Conservation (phyloP, 345 rosid species). For the Camelina sativa region DNA sequence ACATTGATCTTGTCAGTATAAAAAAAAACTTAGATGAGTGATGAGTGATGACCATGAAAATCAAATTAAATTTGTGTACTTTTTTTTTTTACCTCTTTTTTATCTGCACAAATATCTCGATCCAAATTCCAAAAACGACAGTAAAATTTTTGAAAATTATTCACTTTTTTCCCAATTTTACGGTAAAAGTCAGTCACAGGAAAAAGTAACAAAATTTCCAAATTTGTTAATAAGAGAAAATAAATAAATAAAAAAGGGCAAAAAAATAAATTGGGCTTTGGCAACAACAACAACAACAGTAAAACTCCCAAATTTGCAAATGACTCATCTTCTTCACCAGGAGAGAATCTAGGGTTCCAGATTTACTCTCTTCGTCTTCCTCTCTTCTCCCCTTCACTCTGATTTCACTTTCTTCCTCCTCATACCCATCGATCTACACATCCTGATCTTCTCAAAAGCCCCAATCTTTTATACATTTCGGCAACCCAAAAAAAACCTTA, state of each 20-base stretch:
- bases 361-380: conserved; percentile 41
- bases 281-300: conserved; percentile 15
- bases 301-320: conserved; percentile 42
- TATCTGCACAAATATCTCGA: not conserved
- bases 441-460: conserved; percentile 16
- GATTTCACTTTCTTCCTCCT: not conserved
- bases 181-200: no score
- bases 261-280: conserved; percentile 21
- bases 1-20: conserved; percentile 14
- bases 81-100: not conserved
- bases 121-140: conserved; percentile 11
- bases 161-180: no score
- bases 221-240: not conserved
- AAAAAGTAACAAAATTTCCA: conserved; percentile 10
- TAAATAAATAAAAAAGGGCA: conserved; percentile 7
- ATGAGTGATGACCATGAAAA: not conserved
- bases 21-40: not conserved
- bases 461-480: conserved; percentile 31
- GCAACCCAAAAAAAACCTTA: conserved; percentile 5
- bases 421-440: conserved; percentile 27
- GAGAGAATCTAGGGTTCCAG: conserved; percentile 46
- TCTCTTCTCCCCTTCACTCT: not conserved
- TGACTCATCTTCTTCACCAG: conserved; percentile 46
- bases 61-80: not conserved
- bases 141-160: not conserved